Evolutionary conservation across 495 filamentous ascomycete genomes (phyloP).

Genomic region (Penicillium goetzii): DNA sequence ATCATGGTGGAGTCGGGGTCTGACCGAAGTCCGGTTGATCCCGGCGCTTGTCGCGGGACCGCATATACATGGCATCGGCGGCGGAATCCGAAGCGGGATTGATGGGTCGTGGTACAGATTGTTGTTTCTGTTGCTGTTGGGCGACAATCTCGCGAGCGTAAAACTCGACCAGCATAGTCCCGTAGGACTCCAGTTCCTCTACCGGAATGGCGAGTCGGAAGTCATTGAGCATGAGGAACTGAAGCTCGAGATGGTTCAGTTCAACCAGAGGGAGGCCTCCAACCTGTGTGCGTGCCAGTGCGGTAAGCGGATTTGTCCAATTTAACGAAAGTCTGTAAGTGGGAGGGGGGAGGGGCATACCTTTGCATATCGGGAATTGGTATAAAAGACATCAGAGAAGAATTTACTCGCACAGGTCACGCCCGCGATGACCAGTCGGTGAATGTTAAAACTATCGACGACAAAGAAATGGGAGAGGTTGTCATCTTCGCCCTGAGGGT

Average conservation of each 20-base stretch:
- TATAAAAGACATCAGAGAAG: constrained; percentile 99
- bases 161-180: constrained; percentile 98
- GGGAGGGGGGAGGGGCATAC: constrained; percentile 52
- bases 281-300: constrained; percentile 60
- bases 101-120: constrained; percentile 31
- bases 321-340: background rate
- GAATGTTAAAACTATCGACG: constrained; percentile 99
- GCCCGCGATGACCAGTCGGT: constrained; percentile 93
- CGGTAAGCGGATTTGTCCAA: constrained; percentile 6
- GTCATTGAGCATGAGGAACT: constrained; percentile 95
- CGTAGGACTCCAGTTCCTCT: constrained; percentile 95
- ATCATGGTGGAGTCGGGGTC: constrained; percentile 49
- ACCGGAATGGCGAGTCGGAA: constrained; percentile 94
- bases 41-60: constrained; percentile 39
- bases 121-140: constrained; percentile 56
- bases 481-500: constrained; percentile 56
- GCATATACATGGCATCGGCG: constrained; percentile 48
- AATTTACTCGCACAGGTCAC: constrained; percentile 99
- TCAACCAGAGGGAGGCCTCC: constrained; percentile 95
- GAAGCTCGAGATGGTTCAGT: constrained; percentile 94
- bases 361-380: constrained; percentile 99
- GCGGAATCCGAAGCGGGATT: constrained; percentile 27
- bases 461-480: constrained; percentile 84
- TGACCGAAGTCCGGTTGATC: constrained; percentile 39
- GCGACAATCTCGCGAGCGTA: constrained; percentile 90